A percentile compares a stretch with the other conserved stretches of the same genome.
phyloP scores from a whole-genome alignment of 208 protist species.

The Acanthamoeba castellanii region DNA sequence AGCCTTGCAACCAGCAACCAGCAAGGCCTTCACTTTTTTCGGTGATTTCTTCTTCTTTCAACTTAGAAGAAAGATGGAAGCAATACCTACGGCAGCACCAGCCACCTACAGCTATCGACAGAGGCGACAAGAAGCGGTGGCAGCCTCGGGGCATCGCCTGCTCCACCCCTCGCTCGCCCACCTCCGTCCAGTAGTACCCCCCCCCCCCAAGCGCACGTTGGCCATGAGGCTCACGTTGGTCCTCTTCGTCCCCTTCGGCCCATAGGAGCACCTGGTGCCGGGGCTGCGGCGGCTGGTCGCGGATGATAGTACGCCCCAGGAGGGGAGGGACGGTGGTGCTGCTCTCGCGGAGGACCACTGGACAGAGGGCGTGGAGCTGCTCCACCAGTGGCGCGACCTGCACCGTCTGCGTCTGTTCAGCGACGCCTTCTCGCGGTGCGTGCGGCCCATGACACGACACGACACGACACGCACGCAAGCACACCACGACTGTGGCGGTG shows the following conservation, averaged over 20 bases:
- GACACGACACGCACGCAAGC: neutral
- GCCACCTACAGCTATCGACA: neutral
- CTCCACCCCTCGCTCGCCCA: neutral
- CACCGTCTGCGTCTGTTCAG: slow-evolving; percentile 14
- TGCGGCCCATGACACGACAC: neutral
- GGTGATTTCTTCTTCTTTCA: too few species aligned
- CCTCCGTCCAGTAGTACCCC: neutral
- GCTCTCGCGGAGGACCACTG: neutral
- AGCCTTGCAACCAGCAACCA: too few species aligned
- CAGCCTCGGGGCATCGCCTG: neutral
- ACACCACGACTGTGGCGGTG: too few species aligned
- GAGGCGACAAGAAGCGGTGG: neutral
- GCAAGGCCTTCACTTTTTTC: neutral
- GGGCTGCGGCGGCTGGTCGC: neutral
- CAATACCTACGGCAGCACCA: neutral
- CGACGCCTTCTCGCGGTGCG: neutral
- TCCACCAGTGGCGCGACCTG: slow-evolving; percentile 26
- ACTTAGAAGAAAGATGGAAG: neutral
- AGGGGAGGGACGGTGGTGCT: too few species aligned
- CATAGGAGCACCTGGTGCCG: neutral
- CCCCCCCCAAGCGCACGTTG: neutral
- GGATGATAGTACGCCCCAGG: neutral
- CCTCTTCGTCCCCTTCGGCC: too few species aligned
- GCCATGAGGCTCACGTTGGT: neutral
- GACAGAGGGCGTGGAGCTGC: neutral